Conservation (phyloP, 208 protist species). For the Trypanosoma lewisi region DNA sequence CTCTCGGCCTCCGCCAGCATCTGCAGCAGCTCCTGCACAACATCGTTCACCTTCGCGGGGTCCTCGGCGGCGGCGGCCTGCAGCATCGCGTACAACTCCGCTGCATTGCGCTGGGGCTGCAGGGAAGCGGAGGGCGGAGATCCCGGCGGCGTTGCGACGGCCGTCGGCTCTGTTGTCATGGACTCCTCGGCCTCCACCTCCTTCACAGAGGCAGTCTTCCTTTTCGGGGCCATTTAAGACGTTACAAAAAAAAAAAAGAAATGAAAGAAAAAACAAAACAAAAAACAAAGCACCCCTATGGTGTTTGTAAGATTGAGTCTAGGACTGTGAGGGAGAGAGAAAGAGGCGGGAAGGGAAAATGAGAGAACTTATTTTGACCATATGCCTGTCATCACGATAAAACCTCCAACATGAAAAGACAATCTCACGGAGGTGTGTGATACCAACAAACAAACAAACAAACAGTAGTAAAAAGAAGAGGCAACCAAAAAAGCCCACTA, state of each 20-base stretch:
- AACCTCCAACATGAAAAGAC: too few species aligned
- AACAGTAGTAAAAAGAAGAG: too few species aligned
- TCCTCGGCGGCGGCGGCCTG: constrained; percentile 53
- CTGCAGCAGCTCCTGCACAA: constrained; percentile 49
- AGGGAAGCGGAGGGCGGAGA: constrained; percentile 6
- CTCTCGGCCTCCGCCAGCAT: constrained; percentile 65
- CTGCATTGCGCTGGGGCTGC: constrained; percentile 27
- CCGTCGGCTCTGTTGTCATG: constrained; percentile 4
- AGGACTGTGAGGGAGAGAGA: too few species aligned
- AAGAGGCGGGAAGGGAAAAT: too few species aligned
- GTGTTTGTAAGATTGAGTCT: background rate
- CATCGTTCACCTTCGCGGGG: constrained; percentile 49
- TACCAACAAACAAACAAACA: too few species aligned
- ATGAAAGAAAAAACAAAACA: constrained; percentile 10
- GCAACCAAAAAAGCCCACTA: background rate
- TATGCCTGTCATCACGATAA: too few species aligned
- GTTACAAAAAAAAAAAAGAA: constrained; percentile 12
- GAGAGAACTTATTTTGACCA: too few species aligned
- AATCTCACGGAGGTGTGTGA: too few species aligned
- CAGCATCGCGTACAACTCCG: constrained; percentile 71
- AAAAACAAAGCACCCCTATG: background rate
- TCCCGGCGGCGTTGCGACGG: constrained; percentile 10
- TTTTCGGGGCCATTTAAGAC: constrained; percentile 64
- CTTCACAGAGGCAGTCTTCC: constrained; percentile 24
- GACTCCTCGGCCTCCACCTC: constrained; percentile 7